phyloP scores from a whole-genome alignment of 495 filamentous ascomycete species.

The Hyaloscypha hepaticicola region DNA sequence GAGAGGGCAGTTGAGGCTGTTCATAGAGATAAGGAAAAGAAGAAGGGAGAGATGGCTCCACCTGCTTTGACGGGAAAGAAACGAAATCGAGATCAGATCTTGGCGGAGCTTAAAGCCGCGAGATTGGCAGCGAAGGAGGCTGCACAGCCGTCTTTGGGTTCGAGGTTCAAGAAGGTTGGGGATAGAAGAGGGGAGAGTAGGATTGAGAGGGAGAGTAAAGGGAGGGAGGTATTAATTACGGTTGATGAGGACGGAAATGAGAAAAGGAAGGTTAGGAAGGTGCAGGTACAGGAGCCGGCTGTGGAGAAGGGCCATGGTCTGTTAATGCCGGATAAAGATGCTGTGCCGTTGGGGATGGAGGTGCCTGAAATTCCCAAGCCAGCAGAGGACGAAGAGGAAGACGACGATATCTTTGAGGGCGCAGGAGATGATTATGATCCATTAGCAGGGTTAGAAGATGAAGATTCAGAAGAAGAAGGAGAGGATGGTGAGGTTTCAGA shows the following conservation, averaged over 20 bases:
- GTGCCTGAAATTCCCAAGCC: conserved; percentile 61
- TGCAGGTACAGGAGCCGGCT: conserved; percentile 39
- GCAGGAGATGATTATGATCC: conserved; percentile 88
- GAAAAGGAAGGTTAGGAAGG: conserved; percentile 76
- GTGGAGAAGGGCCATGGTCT: conserved; percentile 45
- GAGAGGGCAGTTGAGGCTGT: conserved; percentile 60
- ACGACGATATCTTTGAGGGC: conserved; percentile 81
- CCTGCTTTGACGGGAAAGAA: conserved; percentile 61
- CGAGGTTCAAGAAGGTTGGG: conserved; percentile 81
- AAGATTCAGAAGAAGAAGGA: conserved; percentile 41
- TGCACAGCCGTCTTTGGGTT: conserved; percentile 62
- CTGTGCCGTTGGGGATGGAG: conserved; percentile 73
- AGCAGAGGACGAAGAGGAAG: conserved; percentile 55
- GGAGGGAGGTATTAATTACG: conserved; percentile 81
- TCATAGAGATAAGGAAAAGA: conserved; percentile 59
- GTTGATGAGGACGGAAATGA: conserved; percentile 84
- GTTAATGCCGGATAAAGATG: conserved; percentile 64
- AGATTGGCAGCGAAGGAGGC: conserved; percentile 58
- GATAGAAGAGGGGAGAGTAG: conserved; percentile 57
- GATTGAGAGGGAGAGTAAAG: conserved; percentile 72
- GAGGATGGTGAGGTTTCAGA: conserved; percentile 27
- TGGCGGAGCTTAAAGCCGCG: conserved; percentile 76
- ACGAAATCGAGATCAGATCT: conserved; percentile 76
- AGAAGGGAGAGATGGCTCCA: conserved; percentile 75
- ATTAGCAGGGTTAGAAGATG: conserved; percentile 63